Evolutionary conservation across 139 green algal species (phyloP).

Genomic region (Tetraselmis striata): DNA sequence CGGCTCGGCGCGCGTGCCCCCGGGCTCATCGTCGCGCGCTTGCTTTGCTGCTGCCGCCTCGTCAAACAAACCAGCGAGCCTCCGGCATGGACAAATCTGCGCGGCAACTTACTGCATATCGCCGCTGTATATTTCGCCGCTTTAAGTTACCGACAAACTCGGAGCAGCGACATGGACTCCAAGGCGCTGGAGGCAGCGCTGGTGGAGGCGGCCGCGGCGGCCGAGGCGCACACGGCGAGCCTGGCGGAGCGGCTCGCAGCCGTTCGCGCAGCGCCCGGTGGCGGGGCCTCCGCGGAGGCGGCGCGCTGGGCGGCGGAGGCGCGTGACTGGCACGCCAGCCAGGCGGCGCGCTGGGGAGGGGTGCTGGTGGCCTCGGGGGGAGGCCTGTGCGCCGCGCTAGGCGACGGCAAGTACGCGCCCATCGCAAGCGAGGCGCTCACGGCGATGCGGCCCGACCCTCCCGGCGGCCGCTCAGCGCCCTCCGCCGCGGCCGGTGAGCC

Average conservation of each 20-base stretch:
- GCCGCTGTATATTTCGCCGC: too few species aligned
- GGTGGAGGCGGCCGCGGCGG: too few species aligned
- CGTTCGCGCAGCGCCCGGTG: background rate
- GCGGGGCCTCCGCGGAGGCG: too few species aligned
- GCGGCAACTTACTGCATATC: too few species aligned
- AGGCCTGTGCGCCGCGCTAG: background rate
- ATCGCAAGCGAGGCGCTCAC: background rate
- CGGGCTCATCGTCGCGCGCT: too few species aligned
- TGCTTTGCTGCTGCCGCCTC: too few species aligned
- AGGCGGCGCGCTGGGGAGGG: background rate
- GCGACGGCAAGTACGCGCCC: background rate
- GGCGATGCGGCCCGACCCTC: background rate
- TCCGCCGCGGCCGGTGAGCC: background rate
- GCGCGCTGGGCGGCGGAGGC: background rate
- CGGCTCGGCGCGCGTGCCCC: too few species aligned
- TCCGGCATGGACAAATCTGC: too few species aligned
- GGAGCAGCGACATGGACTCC: background rate
- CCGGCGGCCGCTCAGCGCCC: too few species aligned
- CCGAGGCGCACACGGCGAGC: background rate
- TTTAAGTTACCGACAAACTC: too few species aligned
- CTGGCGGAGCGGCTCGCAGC: background rate
- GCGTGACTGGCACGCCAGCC: background rate
- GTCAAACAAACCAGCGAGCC: too few species aligned
- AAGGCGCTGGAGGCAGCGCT: background rate
- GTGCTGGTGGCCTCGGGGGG: background rate